Base-by-base conservation (phyloP, 306 rosid genomes). In the Dalbergia oliveri region DNA sequence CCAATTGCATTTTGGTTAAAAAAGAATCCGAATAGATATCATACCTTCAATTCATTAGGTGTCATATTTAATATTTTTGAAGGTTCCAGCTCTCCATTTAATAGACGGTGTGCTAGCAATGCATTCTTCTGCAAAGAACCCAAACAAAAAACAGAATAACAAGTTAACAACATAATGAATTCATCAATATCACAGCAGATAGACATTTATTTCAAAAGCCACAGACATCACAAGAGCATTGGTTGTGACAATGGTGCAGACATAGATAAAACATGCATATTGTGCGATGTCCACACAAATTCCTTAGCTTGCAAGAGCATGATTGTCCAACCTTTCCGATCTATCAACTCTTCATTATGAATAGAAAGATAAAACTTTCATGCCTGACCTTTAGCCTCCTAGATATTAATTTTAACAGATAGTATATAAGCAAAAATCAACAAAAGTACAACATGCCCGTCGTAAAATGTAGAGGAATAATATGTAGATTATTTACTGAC, bases 1-100 rank as follows among this genome's bases (percentile, higher is more conserved):
- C 62, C 56, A 39, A 58, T 47, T 49, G 16, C 61, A 19, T 62
- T 4, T 37, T 23, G 18, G 47, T 50, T 34, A 59, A 34, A 57
- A 34, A 26, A 72, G 68, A n/a, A 19, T 58, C 37, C 11, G 15
- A 41, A 61, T 35, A 43, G 43, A 80, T 45, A 79, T 23, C 84
- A 57, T 81, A 96, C 99, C 99, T 90, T 96, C 70, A 96, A 82
- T 83, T 96, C 99, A 70, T n/a, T 87, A 61, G 98, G 94, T 69
- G 98, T 84, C 99, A 96, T 96, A 68, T 80, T 96, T 73, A 93
- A 64, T 64, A 93, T 87, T 85, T 89, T 93, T 43, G 90, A 81
- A 15, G 99, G 97, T 73, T 93, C 93, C 92, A 96, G 65, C 81
- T 91, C 99, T 81, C 93, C 94, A 70, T 85, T 91, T 50, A 96